Percentiles rank a stretch among this genome's conserved stretches.
Evolutionary conservation across 1,284 basidiomycete genomes (phyloP).

Genomic region (Flammula alnicola): DNA sequence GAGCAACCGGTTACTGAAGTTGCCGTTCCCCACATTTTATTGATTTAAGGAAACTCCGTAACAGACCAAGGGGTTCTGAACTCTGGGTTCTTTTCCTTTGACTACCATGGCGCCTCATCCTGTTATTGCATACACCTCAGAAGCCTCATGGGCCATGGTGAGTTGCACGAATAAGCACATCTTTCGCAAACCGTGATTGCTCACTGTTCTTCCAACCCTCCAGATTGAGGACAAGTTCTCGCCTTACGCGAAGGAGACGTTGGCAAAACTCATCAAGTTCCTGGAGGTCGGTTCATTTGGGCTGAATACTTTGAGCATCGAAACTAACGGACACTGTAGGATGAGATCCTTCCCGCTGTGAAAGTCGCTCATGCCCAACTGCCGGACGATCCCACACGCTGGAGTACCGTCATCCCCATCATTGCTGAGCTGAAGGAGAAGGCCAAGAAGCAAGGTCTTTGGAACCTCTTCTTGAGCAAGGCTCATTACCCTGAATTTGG

Average conservation of each 20-base stretch:
- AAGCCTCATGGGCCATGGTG: conserved; percentile 84
- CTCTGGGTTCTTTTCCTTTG: conserved; percentile 1
- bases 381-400: conserved; percentile 79
- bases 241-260: conserved; percentile 83
- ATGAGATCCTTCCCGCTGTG: conserved; percentile 85
- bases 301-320: conserved; percentile 1
- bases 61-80: no score
- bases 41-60: no score
- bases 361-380: conserved; percentile 85
- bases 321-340: conserved; percentile 48
- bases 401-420: conserved; percentile 84
- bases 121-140: conserved; percentile 74
- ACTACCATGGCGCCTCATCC: conserved; percentile 63
- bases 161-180: background rate
- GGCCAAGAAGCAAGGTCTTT: conserved; percentile 88
- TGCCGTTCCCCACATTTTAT: conserved; percentile 26
- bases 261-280: conserved; percentile 85
- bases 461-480: conserved; percentile 97
- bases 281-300: conserved; percentile 67
- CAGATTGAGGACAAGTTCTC: conserved; percentile 94
- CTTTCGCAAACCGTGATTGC: no score
- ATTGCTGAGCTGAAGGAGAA: conserved; percentile 88
- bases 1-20: conserved; percentile 20
- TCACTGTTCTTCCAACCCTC: background rate
- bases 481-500: conserved; percentile 90